Base-by-base conservation (phyloP, 2,329 filamentous ascomycete species). In the Colletotrichum trifolii region DNA sequence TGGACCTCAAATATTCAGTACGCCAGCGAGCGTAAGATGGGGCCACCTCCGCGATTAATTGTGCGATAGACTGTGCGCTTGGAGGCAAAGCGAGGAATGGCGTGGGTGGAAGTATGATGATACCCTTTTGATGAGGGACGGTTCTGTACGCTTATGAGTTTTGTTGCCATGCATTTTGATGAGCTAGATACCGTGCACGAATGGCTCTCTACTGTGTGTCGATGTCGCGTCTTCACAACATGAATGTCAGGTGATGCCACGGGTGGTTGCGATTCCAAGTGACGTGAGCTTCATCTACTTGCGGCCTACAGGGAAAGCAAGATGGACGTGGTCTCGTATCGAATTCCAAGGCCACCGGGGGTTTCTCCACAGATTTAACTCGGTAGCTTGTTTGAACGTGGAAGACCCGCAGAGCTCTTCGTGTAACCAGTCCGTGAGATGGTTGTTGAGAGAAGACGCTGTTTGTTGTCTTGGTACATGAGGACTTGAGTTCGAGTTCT, bases 41-140 rank as follows among this genome's bases (percentile, higher is more conserved):
- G 75, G 76, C 34, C 79, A 82, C 65, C 74, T 86, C 36, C 75
- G 82, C 47, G 81, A 84, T 35, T 77, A 67, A 70, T 36, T 13
- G 45, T 48, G 45, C 48, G 35, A n/a, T 15, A 34, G 38, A 39
- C 3, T n/a, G 13, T 12, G 42, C 8, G 9, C n/a, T 25, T 25
- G 25, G 25, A 25, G 25, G 25, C 25, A 25, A 25, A 25, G 25
- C 25, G 25, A 25, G 25, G 25, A 25, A 25, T 25, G 25, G 4
- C 25, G 25, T 25, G 25, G 25, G 25, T 25, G 25, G 25, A 25
- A 25, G 25, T 25, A 45, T 43, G 38, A 59, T 64, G 60, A 64
- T 64, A 64, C 49, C 60, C 49, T 59, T 47, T 46, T 34, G 38
- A 42, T 5, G 40, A 55, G 38, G 55, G 47, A 58, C 46, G 45